Conservation (phyloP, 495 filamentous ascomycete species). For the Lophiotrema nucula region DNA sequence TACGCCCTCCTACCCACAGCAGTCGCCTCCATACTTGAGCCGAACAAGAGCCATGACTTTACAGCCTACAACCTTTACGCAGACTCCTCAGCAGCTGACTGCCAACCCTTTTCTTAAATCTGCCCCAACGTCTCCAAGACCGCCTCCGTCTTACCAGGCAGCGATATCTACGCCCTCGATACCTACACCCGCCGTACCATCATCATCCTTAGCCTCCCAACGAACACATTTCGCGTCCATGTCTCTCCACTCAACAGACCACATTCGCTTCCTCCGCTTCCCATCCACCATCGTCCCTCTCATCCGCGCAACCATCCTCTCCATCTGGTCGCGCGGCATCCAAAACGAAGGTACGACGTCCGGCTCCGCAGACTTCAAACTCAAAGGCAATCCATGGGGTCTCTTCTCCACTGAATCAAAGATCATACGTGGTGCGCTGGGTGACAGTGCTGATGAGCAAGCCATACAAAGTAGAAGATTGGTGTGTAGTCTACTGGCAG, state of each 20-base stretch:
- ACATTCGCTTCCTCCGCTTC: conserved; percentile 7
- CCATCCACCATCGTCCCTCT: neutral
- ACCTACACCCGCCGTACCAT: neutral
- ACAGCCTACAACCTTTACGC: neutral
- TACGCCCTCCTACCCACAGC: too few relatives aligned
- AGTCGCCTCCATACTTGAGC: too few relatives aligned
- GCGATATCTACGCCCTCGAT: too few relatives aligned
- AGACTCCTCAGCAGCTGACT: too few relatives aligned
- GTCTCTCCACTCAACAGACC: neutral
- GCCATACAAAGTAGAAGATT: neutral
- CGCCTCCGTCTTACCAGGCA: neutral
- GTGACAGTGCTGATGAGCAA: neutral
- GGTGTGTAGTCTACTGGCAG: neutral
- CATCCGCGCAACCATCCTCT: conserved; percentile 9
- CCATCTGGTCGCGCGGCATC: conserved; percentile 12
- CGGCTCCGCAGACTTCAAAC: neutral
- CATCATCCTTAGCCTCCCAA: neutral
- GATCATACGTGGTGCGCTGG: neutral
- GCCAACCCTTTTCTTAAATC: neutral
- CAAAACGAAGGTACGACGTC: neutral
- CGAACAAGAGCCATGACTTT: too few relatives aligned
- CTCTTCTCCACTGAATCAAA: neutral
- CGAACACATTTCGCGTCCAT: conserved; percentile 7
- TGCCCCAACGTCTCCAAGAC: neutral
- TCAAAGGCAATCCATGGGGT: conserved; percentile 12